Evolutionary conservation across 1,284 basidiomycete species (phyloP), one percentile per base, ranked within the genome.

Genomic region (Trametes versicolor): DNA sequence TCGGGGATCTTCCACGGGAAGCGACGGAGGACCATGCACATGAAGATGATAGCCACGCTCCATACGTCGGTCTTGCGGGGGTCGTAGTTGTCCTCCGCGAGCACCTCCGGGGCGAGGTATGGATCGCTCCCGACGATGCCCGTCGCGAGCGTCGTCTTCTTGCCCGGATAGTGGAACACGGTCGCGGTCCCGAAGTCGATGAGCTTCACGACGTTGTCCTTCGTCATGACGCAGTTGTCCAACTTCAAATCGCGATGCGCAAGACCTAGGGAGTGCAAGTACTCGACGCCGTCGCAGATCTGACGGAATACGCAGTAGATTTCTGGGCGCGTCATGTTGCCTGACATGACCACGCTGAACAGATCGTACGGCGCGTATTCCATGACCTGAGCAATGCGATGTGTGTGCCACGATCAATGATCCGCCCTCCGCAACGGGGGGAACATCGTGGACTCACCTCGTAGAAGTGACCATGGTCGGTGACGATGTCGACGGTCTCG

Each of bases 1-100:
- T 99, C 97, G 25, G 97, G 97, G 64, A 99, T 92, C 80, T 97
- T 99, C 98, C 98, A 99, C 2, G 98, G 98, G 85, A 99, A 99
- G 56, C 98, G 88, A 57, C 97, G 87, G 51, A 99, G 86, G 66
- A 98, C 85, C 98, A 99, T 99, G 83, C 98, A 99, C 82, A 99
- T 89, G 84, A 99, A 99, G 74, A 99, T 99, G 80, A 99, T 97
- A 60, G 95, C 98, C 51, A 97, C 90, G 71, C 94, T 95, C 98
- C 98, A 99, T 17, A 99, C 97, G 75, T 99, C 98, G 13, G 97
- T 97, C 80, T 99, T 92, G 72, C 97, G 87, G 19, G 98, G 97
- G 78, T 99, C 98, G 79, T 99, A 99, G 36, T 86, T 85, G 66
- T 91, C 88, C 64, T 82, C 80, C 56, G 78, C 77, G 63, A 99